Evolutionary conservation across 371 early-diverging fungal genomes (phyloP).

Genomic region (Coemansia sp.): DNA sequence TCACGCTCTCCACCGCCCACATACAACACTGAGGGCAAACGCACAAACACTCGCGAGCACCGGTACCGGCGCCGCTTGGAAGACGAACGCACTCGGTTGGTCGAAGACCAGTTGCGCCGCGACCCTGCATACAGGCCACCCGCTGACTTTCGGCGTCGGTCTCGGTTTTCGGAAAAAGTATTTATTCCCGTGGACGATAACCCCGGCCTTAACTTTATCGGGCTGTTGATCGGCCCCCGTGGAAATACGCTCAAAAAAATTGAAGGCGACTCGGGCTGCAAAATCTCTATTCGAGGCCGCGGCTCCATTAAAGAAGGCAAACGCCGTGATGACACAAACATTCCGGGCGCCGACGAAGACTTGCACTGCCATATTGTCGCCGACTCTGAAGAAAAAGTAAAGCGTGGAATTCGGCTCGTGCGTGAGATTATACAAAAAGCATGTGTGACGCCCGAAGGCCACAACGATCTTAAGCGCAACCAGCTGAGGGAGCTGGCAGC

Average conservation of each 20-base stretch:
- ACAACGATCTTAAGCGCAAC: constrained; percentile 89
- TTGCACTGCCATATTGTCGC: constrained; percentile 90
- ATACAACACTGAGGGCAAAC: constrained; percentile 88
- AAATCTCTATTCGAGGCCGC: constrained; percentile 94
- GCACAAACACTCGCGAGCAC: constrained; percentile 91
- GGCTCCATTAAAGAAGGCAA: constrained; percentile 98
- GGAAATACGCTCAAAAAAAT: constrained; percentile 94
- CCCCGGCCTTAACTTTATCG: constrained; percentile 97
- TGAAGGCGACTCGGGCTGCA: constrained; percentile 89
- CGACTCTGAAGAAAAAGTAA: constrained; percentile 85
- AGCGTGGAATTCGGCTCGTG: constrained; percentile 80
- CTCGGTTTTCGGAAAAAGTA: constrained; percentile 84
- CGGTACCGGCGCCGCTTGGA: constrained; percentile 89
- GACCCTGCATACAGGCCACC: constrained; percentile 87
- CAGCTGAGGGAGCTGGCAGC: constrained; percentile 93
- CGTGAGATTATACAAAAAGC: constrained; percentile 93
- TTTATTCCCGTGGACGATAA: constrained; percentile 93
- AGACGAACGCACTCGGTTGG: constrained; percentile 87
- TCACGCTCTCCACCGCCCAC: constrained; percentile 92
- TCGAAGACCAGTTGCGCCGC: constrained; percentile 73
- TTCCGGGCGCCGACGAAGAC: constrained; percentile 88
- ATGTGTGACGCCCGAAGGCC: constrained; percentile 88
- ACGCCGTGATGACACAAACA: constrained; percentile 62
- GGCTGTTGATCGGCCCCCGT: constrained; percentile 93
- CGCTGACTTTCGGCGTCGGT: constrained; percentile 82